Base-by-base conservation (phyloP, 2,329 filamentous ascomycete species). In the Geosmithia morbida region DNA sequence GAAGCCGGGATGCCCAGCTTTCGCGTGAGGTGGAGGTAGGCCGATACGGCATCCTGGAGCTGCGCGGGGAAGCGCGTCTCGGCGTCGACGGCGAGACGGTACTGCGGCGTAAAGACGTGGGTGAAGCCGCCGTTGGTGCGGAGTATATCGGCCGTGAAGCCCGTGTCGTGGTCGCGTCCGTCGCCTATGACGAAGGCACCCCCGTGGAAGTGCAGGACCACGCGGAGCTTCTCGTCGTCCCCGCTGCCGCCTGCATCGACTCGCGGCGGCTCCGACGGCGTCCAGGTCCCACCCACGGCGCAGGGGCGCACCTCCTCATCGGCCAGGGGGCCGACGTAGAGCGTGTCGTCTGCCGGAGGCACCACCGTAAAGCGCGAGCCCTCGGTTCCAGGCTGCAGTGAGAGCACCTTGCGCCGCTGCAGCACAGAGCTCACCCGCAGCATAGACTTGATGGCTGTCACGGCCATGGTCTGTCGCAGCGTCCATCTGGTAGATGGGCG, bases 151-250 rank as follows among this genome's bases (percentile, higher is more conserved):
- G 54, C 52, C 16, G 55, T 41, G 48, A 55, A 61, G 10, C 53
- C 56, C 2, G 53, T 53, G 47, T 57, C 55, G 2, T 41, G 44
- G 40, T 60, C 57, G 14, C 59, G 56, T 1, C 60, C 59, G 26
- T 55, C 53, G 7, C 56, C 56, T 5, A 61, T 45, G n/a, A 58
- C 56, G 49, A 54, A 62, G 11, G 53, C 60, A 14, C 60, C 59
- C 19, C 61, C 61, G 42, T 62, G 61, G 42, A 63, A 50, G 42
- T 62, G 57, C 26, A 63, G 51, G 16, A n/a, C 45, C n/a, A 47
- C 40, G 22, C 13, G 39, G 17, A 30, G 3, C 10, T 29, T 20
- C 18, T 41, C 17, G 18, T 33, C n/a, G n/a, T 17, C 13, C 17
- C 14, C 2, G 43, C 2, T 26, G 22, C 33, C 33, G 33, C 33